Evolutionary conservation across 306 rosid species (phyloP).

Genomic region (Argentina anserina): DNA sequence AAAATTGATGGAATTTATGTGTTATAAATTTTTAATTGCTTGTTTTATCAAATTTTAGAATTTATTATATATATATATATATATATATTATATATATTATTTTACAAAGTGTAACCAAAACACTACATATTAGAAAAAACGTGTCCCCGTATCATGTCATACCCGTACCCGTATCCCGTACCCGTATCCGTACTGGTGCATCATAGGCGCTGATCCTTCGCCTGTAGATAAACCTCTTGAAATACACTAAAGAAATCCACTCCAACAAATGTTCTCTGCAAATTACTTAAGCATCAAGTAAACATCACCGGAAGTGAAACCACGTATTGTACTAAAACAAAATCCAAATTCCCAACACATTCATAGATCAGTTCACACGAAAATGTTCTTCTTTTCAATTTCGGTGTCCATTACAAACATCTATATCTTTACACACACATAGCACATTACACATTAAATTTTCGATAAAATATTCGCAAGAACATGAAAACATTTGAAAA

Average conservation of each 20-base stretch:
- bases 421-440: not conserved
- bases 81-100: no score
- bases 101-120: no score
- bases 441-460: not conserved
- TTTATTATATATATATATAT: no score
- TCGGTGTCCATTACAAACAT: not conserved
- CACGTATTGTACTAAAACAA: not conserved
- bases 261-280: constrained; percentile 96
- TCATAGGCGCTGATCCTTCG: constrained; percentile 92
- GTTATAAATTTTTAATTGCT: no score
- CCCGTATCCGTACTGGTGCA: no score
- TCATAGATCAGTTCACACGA: not conserved
- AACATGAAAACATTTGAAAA: not conserved
- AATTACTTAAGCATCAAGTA: not conserved
- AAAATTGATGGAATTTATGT: no score
- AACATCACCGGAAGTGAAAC: not conserved
- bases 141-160: no score
- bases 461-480: not conserved
- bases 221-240: constrained; percentile 82
- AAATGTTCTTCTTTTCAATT: not conserved
- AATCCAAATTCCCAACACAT: not conserved
- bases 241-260: constrained; percentile 78
- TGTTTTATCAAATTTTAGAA: no score
- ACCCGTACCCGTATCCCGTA: no score
- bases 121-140: no score